phyloP scores from a whole-genome alignment of 768 basidiomycete genomes.

The Melanogaster broomeanus region DNA sequence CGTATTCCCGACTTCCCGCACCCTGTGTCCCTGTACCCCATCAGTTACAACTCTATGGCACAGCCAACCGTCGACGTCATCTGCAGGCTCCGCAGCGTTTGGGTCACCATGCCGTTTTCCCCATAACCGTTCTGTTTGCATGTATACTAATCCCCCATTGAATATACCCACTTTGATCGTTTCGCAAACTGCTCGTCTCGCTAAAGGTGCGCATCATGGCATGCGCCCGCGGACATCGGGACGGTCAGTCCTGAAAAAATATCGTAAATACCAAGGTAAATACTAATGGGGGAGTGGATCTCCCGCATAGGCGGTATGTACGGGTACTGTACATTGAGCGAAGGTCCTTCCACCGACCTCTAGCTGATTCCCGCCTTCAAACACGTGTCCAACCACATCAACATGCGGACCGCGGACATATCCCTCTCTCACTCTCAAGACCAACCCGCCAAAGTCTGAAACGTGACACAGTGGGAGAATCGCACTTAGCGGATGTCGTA shows the following conservation, averaged over 20 bases:
- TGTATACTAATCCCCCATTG: neutral
- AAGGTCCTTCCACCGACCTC: conserved; percentile 5
- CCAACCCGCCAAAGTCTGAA: neutral
- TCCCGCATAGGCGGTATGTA: neutral
- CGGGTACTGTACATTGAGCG: conserved; percentile 17
- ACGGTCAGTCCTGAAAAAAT: neutral
- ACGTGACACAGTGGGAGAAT: conserved; percentile 1
- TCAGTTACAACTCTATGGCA: neutral
- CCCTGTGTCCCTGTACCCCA: neutral
- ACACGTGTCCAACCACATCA: neutral
- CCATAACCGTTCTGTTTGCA: neutral
- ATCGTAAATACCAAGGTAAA: neutral
- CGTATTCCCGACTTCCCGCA: neutral
- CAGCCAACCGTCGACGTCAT: conserved; percentile 21
- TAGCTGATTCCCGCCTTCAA: neutral
- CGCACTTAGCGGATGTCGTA: neutral
- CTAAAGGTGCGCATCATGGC: conserved; percentile 6
- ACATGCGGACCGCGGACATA: conserved; percentile 17
- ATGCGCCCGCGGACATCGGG: conserved; percentile 10
- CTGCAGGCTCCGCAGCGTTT: conserved; percentile 7
- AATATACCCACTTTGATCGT: neutral
- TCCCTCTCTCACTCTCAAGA: neutral
- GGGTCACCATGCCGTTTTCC: neutral
- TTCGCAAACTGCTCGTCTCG: conserved; percentile 13
- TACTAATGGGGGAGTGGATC: neutral